Evolutionary conservation across 2,329 filamentous ascomycete species (phyloP), one percentile per base, ranked within the genome.

Genomic region (Clarireedia sp.): DNA sequence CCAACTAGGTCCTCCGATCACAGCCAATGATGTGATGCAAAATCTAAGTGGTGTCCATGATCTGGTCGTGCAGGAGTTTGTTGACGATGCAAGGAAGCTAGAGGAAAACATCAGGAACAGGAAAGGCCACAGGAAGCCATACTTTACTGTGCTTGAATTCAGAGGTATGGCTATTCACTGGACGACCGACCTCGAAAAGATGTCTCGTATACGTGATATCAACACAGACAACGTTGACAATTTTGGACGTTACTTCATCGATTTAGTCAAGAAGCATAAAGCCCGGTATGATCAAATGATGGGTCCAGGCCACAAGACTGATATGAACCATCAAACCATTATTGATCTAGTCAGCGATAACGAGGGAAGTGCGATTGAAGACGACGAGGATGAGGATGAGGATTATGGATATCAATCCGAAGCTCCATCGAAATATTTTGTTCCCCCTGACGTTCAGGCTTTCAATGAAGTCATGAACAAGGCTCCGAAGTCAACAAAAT

Each of bases 141-240:
- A 85, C 0, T 94, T 94, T 66, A 83, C 82, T 0, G 85, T 90
- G 58, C 76, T 75, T 21, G 77, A 89, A 14, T 77, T 90, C 50
- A 81, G 84, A 37, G 79, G 86, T 62, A 91, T 94, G 86, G 85
- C 81, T 12, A 81, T 90, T 49, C 71, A 75, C 36, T 86, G 87
- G 75, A 87, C 87, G 0, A 75, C 73, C 7, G 81, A 75, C 8
- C 64, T 81, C 9, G 77, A 80, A 16, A 73, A 82, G 56, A 87
- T 94, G 82, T 72, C 71, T 33, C 69, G 70, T 8, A 86, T 92
- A 48, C 76, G 77, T 0, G 80, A 78, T 9, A 85, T 91, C 56
- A 78, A 85, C 53, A 60, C 67, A 1, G 79, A 82, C 24, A 85
- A 82, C 65, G 84, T 90, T 23, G 67, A 75, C 45, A 73, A 74